Conservation (phyloP, 192 early-diverging fungal genomes). For the Funneliformis geosporum region DNA sequence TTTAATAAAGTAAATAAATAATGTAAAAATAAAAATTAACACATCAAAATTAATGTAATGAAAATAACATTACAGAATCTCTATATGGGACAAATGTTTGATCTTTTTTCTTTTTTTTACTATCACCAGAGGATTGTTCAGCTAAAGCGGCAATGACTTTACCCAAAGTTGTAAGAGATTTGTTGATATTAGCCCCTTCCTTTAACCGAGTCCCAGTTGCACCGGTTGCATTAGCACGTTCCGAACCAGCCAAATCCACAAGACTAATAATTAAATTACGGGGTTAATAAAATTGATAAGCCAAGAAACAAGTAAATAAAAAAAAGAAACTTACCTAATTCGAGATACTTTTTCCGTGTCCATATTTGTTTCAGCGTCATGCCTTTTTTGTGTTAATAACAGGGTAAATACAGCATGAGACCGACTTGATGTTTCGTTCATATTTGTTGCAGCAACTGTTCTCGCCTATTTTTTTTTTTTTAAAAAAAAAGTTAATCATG, state of each 20-base stretch:
- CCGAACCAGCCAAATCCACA: constrained; percentile 93
- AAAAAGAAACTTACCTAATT: constrained; percentile 51
- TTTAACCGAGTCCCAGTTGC: constrained; percentile 82
- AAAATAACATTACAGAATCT: constrained; percentile 68
- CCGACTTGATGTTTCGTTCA: constrained; percentile 91
- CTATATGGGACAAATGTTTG: constrained; percentile 83
- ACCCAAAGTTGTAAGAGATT: constrained; percentile 85
- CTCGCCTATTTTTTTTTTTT: too few relatives aligned
- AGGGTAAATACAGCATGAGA: constrained; percentile 87
- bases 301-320: background rate
- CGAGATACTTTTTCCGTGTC: constrained; percentile 75
- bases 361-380: constrained; percentile 51
- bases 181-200: constrained; percentile 96
- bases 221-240: constrained; percentile 84
- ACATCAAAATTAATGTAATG: too few relatives aligned
- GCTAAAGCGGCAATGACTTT: constrained; percentile 93
- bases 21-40: background rate
- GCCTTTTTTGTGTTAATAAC: constrained; percentile 66
- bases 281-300: background rate
- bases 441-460: constrained; percentile 90
- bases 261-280: constrained; percentile 50
- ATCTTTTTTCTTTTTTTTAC: constrained; percentile 47
- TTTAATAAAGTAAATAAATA: background rate
- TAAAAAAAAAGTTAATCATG: too few relatives aligned
- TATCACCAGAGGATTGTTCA: constrained; percentile 54